Conservation (phyloP, 768 basidiomycete genomes). For the Nidularia pulvinata region DNA sequence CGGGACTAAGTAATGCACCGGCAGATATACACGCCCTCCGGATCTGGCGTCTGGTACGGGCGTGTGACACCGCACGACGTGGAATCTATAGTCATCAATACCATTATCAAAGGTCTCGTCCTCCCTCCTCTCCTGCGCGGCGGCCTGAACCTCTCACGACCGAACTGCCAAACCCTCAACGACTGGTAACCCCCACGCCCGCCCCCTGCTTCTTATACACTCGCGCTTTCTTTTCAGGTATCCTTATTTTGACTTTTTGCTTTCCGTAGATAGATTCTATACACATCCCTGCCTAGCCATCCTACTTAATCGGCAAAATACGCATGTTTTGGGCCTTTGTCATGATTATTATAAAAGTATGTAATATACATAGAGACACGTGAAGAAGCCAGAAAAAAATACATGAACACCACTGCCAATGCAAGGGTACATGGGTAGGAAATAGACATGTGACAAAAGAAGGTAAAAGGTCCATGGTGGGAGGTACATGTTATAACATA, state of each 20-base stretch:
- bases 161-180: slow-evolving; percentile 65
- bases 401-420: too few species aligned
- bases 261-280: not conserved
- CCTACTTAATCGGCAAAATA: too few species aligned
- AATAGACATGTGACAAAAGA: too few species aligned
- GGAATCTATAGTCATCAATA: slow-evolving; percentile 82
- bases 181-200: slow-evolving; percentile 60
- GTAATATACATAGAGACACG: not conserved
- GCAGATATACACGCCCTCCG: slow-evolving; percentile 86
- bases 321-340: too few species aligned
- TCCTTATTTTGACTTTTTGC: not conserved
- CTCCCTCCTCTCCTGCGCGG: slow-evolving; percentile 86
- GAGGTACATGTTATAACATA: too few species aligned
- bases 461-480: too few species aligned
- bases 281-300: too few species aligned
- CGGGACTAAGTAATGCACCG: not conserved
- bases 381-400: too few species aligned
- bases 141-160: slow-evolving; percentile 75
- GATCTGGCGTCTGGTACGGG: slow-evolving; percentile 91
- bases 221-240: not conserved
- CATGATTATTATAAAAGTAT: not conserved
- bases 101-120: slow-evolving; percentile 82
- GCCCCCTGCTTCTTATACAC: not conserved
- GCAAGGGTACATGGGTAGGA: too few species aligned
- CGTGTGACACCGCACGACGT: slow-evolving; percentile 91